Evolutionary conservation across 208 protist genomes (phyloP).

Genomic region (Strigomonas galati): DNA sequence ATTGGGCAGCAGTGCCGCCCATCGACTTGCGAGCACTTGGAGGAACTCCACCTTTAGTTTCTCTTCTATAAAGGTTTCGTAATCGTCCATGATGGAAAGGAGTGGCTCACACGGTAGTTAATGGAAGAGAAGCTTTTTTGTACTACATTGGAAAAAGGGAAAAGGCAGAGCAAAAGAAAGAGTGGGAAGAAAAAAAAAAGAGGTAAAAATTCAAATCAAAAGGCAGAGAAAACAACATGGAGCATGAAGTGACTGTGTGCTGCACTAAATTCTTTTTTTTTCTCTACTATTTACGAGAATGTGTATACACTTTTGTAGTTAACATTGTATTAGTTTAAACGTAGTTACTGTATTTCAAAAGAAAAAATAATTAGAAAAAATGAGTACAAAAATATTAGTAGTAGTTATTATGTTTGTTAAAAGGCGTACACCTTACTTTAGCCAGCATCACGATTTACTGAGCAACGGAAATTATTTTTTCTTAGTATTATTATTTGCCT

Average conservation of each 20-base stretch:
- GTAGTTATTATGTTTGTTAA: neutral
- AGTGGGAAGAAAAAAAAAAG: constrained; percentile 6
- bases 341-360: constrained; percentile 15
- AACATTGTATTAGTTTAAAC: constrained; percentile 3
- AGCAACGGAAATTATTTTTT: constrained; percentile 1
- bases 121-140: too few relatives aligned
- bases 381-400: neutral
- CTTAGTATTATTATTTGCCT: too few relatives aligned
- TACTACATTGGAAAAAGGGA: too few relatives aligned
- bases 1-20: constrained; percentile 41
- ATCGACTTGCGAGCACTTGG: constrained; percentile 48
- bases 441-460: neutral
- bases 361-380: constrained; percentile 13
- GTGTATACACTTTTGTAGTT: neutral
- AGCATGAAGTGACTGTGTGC: too few relatives aligned
- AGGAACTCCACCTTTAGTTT: constrained; percentile 37
- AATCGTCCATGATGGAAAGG: constrained; percentile 17
- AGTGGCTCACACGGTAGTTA: too few relatives aligned
- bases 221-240: neutral
- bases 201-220: constrained; percentile 2
- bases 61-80: constrained; percentile 21
- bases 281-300: too few relatives aligned
- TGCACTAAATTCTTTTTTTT: too few relatives aligned
- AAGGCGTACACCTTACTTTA: too few relatives aligned
- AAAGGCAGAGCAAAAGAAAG: constrained; percentile 15